phyloP scores from a whole-genome alignment of 2,329 filamentous ascomycete species.

The Didymella pomorum region DNA sequence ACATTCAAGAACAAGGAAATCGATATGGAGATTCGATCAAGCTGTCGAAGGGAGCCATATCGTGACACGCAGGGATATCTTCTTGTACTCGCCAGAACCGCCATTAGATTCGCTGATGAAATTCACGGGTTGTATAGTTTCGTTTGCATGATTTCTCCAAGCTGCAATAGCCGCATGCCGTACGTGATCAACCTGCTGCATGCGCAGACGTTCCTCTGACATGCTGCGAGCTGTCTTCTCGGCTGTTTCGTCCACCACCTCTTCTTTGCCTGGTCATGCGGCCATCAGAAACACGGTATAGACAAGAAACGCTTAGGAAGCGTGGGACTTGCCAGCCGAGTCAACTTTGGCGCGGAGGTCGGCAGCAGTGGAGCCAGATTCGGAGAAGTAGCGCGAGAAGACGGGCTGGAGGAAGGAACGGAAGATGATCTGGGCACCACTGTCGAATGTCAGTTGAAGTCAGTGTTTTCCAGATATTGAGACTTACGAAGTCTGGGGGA shows the following conservation, averaged over 20 bases:
- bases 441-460: slow-evolving; percentile 52
- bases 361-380: slow-evolving; percentile 75
- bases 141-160: slow-evolving; percentile 37
- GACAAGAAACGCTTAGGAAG: slow-evolving; percentile 19
- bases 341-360: slow-evolving; percentile 91
- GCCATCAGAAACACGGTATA: slow-evolving; percentile 40
- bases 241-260: slow-evolving; percentile 1
- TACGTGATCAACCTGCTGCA: slow-evolving; percentile 21
- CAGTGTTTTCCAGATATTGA: slow-evolving; percentile 23
- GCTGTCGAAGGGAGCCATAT: slow-evolving; percentile 30
- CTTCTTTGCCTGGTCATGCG: slow-evolving; percentile 34
- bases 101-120: slow-evolving; percentile 28
- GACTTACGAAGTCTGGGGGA: slow-evolving; percentile 89
- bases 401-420: slow-evolving; percentile 92
- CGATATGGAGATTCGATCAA: slow-evolving; percentile 27
- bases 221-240: slow-evolving; percentile 2
- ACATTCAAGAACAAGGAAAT: slow-evolving; percentile 27
- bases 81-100: slow-evolving; percentile 32
- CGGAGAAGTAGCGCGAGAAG: slow-evolving; percentile 88
- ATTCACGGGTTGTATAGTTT: slow-evolving; percentile 33
- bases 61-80: slow-evolving; percentile 37
- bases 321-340: slow-evolving; percentile 60
- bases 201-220: slow-evolving; percentile 21
- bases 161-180: slow-evolving; percentile 40
- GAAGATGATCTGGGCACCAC: slow-evolving; percentile 96